These are phyloP conservation scores for Andrographis paniculata DNA, from an alignment of 305 asterid species.

Conservation along the genomic window DNA sequence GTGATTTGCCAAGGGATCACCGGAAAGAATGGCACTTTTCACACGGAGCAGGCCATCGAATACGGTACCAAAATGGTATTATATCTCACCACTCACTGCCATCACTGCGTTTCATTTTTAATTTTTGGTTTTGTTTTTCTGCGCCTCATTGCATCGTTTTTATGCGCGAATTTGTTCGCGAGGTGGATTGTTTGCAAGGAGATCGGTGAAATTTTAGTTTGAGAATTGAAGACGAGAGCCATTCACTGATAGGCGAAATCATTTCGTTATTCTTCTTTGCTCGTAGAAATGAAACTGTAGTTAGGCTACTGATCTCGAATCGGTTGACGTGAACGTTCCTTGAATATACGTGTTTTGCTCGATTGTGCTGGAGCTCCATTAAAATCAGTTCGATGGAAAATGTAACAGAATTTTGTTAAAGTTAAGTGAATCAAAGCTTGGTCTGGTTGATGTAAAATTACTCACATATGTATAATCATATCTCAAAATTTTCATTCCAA, in stretches of 20 bases:
- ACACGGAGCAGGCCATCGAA: constrained; percentile 89
- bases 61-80: constrained; percentile 90
- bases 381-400: too few relatives aligned
- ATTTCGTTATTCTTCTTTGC: too few relatives aligned
- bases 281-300: too few relatives aligned
- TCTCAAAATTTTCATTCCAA: background rate
- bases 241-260: background rate
- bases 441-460: too few relatives aligned
- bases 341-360: too few relatives aligned
- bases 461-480: too few relatives aligned
- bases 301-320: too few relatives aligned
- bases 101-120: background rate
- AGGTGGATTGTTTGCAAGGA: background rate
- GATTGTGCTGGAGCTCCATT: too few relatives aligned
- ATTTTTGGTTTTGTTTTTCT: background rate
- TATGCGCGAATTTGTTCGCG: background rate
- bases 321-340: too few relatives aligned
- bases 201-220: background rate
- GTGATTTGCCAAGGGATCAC: constrained; percentile 96
- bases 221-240: background rate
- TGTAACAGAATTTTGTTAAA: too few relatives aligned
- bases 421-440: too few relatives aligned
- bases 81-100: background rate
- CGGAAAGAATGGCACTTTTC: constrained; percentile 91
- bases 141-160: background rate